These are phyloP conservation scores for Boletus coccyginus DNA, from an alignment of 768 basidiomycete genomes.

Conservation along the genomic window DNA sequence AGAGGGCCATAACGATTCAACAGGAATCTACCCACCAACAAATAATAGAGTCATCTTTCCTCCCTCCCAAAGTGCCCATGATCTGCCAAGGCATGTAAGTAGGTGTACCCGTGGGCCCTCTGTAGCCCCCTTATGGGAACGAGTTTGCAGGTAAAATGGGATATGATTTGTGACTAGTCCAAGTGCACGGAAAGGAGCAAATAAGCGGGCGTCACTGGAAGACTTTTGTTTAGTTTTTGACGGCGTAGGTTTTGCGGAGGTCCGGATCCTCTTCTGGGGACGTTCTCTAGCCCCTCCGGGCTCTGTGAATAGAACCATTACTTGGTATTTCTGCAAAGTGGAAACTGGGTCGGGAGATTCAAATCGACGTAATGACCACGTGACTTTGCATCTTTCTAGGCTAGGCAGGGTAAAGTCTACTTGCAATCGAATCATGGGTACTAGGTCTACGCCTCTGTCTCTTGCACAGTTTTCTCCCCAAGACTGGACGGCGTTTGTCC, in stretches of 20 bases:
- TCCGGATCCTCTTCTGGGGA: slow-evolving; percentile 26
- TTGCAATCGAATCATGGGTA: neutral
- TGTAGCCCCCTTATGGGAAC: slow-evolving; percentile 79
- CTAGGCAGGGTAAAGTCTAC: neutral
- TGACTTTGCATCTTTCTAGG: neutral
- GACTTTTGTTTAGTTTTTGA: slow-evolving; percentile 5
- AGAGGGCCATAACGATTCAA: neutral
- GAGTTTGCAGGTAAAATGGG: slow-evolving; percentile 84
- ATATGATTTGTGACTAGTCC: slow-evolving; percentile 90
- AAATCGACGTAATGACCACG: slow-evolving; percentile 3
- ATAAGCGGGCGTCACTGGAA: slow-evolving; percentile 45
- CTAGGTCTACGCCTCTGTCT: neutral
- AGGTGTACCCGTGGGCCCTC: slow-evolving; percentile 82
- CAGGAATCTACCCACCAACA: slow-evolving; percentile 61
- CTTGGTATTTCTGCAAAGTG: neutral
- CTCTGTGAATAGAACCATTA: slow-evolving; percentile 22
- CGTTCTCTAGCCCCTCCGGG: slow-evolving; percentile 13
- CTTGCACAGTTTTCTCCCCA: neutral
- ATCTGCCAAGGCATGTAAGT: slow-evolving; percentile 80
- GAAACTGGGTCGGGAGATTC: neutral
- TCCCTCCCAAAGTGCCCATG: slow-evolving; percentile 97
- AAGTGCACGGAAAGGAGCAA: slow-evolving; percentile 94
- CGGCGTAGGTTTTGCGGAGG: neutral
- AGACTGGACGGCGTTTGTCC: slow-evolving; percentile 1
- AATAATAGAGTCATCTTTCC: slow-evolving; percentile 90